Conservation (phyloP, 305 asterid genomes). For the Salvia sclarea region DNA sequence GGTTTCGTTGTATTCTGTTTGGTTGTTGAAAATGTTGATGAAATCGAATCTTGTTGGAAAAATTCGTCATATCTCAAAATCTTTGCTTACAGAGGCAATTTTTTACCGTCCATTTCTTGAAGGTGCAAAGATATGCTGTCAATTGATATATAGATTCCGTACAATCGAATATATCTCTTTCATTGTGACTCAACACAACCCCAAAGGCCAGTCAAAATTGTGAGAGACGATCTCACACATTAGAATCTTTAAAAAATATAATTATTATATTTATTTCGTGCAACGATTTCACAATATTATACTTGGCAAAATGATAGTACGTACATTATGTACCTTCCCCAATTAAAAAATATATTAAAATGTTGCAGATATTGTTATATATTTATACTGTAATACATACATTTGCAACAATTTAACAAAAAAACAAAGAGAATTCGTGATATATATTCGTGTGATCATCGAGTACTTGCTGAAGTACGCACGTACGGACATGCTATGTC, state of each 20-base stretch:
- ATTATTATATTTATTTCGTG: background rate
- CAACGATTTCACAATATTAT: background rate
- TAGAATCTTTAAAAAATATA: background rate
- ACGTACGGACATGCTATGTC: background rate
- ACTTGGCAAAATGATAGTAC: too few relatives aligned
- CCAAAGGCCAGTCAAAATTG: slow-evolving; percentile 4
- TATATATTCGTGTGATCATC: background rate
- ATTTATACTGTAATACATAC: too few relatives aligned
- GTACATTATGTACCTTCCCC: background rate
- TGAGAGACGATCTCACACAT: background rate
- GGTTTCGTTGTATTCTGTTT: background rate
- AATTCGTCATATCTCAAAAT: background rate
- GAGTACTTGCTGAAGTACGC: slow-evolving; percentile 25
- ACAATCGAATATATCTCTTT: background rate
- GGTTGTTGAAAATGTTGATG: background rate
- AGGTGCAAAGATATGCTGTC: background rate
- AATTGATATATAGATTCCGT: background rate
- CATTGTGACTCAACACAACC: slow-evolving; percentile 15
- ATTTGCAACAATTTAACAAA: too few relatives aligned
- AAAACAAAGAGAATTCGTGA: background rate
- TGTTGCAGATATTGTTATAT: too few relatives aligned
- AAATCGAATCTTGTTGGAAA: background rate
- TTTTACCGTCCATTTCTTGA: background rate
- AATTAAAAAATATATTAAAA: too few relatives aligned
- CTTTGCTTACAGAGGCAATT: background rate